Evolutionary conservation across 169 alveolate species (phyloP), one percentile per base, ranked within the genome.

Genomic region (Perkinsus marinus): DNA sequence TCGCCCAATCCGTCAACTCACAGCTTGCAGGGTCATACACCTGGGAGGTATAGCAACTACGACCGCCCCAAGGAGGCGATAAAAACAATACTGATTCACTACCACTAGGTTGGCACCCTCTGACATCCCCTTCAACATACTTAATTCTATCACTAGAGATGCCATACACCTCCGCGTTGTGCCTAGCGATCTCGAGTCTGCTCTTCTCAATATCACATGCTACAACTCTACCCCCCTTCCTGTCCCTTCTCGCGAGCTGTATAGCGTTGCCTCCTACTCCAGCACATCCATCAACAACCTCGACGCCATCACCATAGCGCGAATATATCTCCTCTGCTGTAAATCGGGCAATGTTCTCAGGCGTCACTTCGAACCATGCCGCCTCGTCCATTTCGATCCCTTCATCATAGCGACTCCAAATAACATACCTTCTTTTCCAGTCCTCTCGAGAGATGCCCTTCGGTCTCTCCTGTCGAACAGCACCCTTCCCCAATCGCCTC

Each of bases 351-450:
- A 91, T 90, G 89, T 68, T 91, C 89, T 93, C 94, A 39, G 93
- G 93, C 39, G 93, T 93, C 38, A 69, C 94, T 39, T 93, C 92
- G 91, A 90, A 93, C 92, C 92, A 91, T 91, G 92, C 92, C 37
- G 92, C 93, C 89, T 39, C 92, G 91, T 91, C 93, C 68, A 93
- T 68, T 89, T 90, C 89, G 36, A 93, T 69, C 39, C 94, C 94
- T 22, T 68, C 69, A 57, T 91, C 93, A 30, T 47, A 93, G 22
- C 91, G 91, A 39, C 91, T 89, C 79, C 91, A 93, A 17, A 93
- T 43, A 17, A 39, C 47, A 39, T 39, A 41, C 68, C 92, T 90
- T 22, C 92, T 90, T 13, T n/a, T 89, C 92, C 79, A 57, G 22
- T 57, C 79, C 22, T 57, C 79, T 57, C 79, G 26, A 13, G 79